Base-by-base conservation (phyloP, 2,329 filamentous ascomycete species). In the Aspergillus glaucus region DNA sequence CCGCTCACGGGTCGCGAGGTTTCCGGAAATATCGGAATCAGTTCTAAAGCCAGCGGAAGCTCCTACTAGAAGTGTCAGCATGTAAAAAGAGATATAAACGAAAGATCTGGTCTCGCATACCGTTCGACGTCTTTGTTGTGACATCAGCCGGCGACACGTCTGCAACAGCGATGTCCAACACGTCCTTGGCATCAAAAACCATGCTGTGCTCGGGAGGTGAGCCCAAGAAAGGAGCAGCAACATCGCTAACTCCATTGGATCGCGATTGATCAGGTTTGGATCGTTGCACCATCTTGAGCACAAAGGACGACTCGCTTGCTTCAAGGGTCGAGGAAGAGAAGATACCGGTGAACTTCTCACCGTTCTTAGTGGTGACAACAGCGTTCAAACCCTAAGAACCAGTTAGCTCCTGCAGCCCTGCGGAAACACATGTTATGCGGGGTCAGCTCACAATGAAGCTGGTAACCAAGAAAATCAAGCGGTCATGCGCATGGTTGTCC, bases 21-120 rank as follows among this genome's bases (percentile, higher is more conserved):
- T 80, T 55, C 86, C 87, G 6, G 91, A 93, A 54, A 97, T 96
- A 61, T 93, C 88, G 30, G 82, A 76, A 64, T 97, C 92, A 21
- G 92, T 97, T 55, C 86, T 85, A 72, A 97, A 96, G 21, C 77
- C 79, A 49, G 79, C 71, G 39, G 81, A 75, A 57, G 79, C 78
- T 54, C 86, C 88, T 93, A 54, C 22, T 43, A 40, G 12, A 40
- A 40, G 19, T 21, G 9, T 30, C 21, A 26, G 45, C 50, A 46
- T 50, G 46, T 43, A 14, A 32, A 37, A 46, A 34, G 19, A 19
- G 5, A 34, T 12, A 5, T 26, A 46, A 8, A 19, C 9, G 9
- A 26, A 6, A 7, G 39, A 32, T n/a, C n/a, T n/a, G 6, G n/a
- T 24, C 10, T 14, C 36, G 32, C 51, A 43, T 73, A 84, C 82